Evolutionary conservation across 495 filamentous ascomycete species (phyloP).

Genomic region (Penicillium soppii): DNA sequence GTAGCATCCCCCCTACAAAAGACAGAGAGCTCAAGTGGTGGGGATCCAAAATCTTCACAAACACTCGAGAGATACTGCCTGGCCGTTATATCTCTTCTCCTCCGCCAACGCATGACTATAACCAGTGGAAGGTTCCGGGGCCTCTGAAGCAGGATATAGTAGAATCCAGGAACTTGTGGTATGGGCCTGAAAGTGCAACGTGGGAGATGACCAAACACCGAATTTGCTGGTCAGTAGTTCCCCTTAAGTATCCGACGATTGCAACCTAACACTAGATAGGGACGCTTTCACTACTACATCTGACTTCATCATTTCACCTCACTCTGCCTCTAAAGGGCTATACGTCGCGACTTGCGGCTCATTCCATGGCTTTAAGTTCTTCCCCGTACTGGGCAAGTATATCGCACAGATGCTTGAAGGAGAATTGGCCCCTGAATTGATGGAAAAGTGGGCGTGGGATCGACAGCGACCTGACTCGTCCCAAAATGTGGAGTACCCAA

Average conservation of each 20-base stretch:
- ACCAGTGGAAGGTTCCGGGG: slow-evolving; percentile 50
- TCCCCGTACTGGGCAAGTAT: slow-evolving; percentile 59
- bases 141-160: slow-evolving; percentile 36
- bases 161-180: slow-evolving; percentile 35
- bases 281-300: slow-evolving; percentile 46
- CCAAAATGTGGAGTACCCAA: slow-evolving; percentile 35
- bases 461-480: slow-evolving; percentile 36
- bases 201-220: slow-evolving; percentile 42
- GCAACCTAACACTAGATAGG: slow-evolving; percentile 21
- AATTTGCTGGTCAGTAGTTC: slow-evolving; percentile 42
- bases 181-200: slow-evolving; percentile 33
- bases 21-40: slow-evolving; percentile 52
- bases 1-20: slow-evolving; percentile 30
- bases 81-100: slow-evolving; percentile 49
- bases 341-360: slow-evolving; percentile 52
- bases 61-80: slow-evolving; percentile 44
- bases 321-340: slow-evolving; percentile 48
- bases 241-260: background rate
- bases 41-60: slow-evolving; percentile 51
- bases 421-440: slow-evolving; percentile 39
- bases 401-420: slow-evolving; percentile 56
- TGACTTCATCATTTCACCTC: slow-evolving; percentile 57
- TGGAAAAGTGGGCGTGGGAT: slow-evolving; percentile 59
- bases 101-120: slow-evolving; percentile 36
- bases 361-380: slow-evolving; percentile 59